Conservation (phyloP, 1,284 basidiomycete genomes). For the Cryptococcus sp. region DNA sequence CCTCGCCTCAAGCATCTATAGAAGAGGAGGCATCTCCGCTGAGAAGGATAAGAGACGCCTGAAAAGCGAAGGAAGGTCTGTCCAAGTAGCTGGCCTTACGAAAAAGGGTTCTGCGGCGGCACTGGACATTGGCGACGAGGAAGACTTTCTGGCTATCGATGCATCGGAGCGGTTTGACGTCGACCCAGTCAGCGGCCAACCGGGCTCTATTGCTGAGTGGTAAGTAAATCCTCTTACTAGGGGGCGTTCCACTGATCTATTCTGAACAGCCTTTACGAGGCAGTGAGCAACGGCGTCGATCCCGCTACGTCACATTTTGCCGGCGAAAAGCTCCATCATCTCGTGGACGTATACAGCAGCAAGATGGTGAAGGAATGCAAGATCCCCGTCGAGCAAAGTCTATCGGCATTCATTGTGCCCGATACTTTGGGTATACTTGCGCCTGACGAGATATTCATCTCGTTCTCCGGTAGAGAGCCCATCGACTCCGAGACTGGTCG, state of each 20-base stretch:
- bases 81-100: conserved; percentile 29
- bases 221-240: conserved; percentile 11
- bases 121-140: conserved; percentile 7
- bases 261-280: conserved; percentile 21
- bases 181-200: conserved; percentile 31
- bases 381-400: conserved; percentile 31
- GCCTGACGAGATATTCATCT: conserved; percentile 40
- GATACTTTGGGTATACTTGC: conserved; percentile 32
- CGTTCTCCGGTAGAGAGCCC: conserved; percentile 24
- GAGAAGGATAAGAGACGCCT: conserved; percentile 28
- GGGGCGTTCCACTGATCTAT: neutral
- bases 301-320: conserved; percentile 24
- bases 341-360: conserved; percentile 24
- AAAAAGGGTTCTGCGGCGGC: neutral
- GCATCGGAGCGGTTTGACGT: conserved; percentile 17
- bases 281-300: conserved; percentile 28
- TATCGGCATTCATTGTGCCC: conserved; percentile 43
- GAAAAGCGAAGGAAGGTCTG: conserved; percentile 18
- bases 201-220: conserved; percentile 33
- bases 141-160: neutral
- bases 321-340: conserved; percentile 25
- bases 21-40: conserved; percentile 32
- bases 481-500: conserved; percentile 25
- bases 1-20: conserved; percentile 21
- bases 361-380: conserved; percentile 26